Base-by-base conservation (phyloP, 139 green algal species). In the Tetradesmus obliquus region DNA sequence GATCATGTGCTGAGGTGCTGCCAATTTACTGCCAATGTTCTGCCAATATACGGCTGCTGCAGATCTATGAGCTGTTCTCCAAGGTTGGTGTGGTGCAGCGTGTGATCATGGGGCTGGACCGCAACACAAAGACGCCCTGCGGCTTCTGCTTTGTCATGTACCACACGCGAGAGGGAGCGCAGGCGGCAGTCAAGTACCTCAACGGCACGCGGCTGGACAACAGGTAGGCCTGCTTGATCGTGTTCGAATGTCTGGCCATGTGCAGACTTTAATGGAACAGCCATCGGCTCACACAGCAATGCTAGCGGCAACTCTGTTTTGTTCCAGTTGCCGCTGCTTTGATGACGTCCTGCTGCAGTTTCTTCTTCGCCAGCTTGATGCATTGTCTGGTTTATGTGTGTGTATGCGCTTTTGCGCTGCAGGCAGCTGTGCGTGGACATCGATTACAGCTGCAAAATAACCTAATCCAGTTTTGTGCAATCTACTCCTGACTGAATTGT, bases 61-160 rank as follows among this genome's bases (percentile, higher is more conserved):
- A 92, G 88, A 82, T 92, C 69, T 90, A 92, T 53, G 90, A 89
- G 76, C 72, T 92, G 19, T 99, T 99, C 84, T 95, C 92, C 19
- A 95, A 96, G 89, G 94, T 94, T 17, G 98, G 98, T 3, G 95
- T 97, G 58, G 94, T 99, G 24, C 96, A 97, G 87, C 95, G 96
- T 45, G 97, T 99, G 62, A 93, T 99, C 57, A 99, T 99, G 98
- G 98, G 98, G 0, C 95, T 99, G 80, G 97, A 99, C 95, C 97
- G 97, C 91, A 92, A 97, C 55, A 95, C 93, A 55, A 97, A 96
- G 88, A 99, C 98, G 54, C 98, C 98, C 51, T 99, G 98, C 92
- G 98, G 98, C 84, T 99, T 99, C 91, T 98, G 95, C 82, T 99
- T 99, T 86, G 98, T 99, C 51, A 95, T 98, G 32, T 99, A 98